Conservation (phyloP, 75 land plant genomes). For the Gnetum montanum region DNA sequence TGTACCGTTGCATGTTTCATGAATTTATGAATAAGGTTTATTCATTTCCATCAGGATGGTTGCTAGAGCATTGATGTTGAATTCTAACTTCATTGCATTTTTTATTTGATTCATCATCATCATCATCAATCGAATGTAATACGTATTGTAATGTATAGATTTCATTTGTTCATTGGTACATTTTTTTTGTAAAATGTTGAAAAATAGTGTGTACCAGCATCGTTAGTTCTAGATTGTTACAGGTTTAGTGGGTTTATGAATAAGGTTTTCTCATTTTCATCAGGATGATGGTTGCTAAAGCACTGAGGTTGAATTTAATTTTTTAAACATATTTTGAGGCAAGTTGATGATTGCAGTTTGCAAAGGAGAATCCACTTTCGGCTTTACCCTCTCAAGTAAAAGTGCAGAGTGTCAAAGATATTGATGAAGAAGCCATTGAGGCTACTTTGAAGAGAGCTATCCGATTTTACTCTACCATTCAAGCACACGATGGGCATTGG, state of each 20-base stretch:
- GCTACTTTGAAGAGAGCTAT: slow-evolving; percentile 52
- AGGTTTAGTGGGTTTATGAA: neutral
- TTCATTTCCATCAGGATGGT: too few species aligned
- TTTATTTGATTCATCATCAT: too few species aligned
- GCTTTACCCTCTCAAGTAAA: slow-evolving; percentile 31
- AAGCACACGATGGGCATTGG: slow-evolving; percentile 93
- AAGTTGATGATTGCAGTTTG: slow-evolving; percentile 57
- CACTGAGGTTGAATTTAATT: neutral
- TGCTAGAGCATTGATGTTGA: too few species aligned
- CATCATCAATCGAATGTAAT: too few species aligned
- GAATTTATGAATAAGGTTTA: too few species aligned
- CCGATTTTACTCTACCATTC: slow-evolving; percentile 42
- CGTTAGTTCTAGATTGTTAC: too few species aligned
- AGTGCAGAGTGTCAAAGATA: slow-evolving; percentile 27
- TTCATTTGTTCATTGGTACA: too few species aligned
- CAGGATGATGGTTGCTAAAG: neutral
- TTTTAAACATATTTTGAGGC: slow-evolving; percentile 6
- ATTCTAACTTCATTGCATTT: too few species aligned
- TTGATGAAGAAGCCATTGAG: slow-evolving; percentile 45
- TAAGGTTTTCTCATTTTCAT: neutral
- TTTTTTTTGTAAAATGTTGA: too few species aligned
- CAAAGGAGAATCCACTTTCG: slow-evolving; percentile 42
- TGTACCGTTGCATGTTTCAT: too few species aligned
- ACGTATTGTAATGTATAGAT: too few species aligned
- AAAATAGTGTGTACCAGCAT: too few species aligned